Base-by-base conservation (phyloP, 2,329 filamentous ascomycete species). In the Graphilbum sp. region DNA sequence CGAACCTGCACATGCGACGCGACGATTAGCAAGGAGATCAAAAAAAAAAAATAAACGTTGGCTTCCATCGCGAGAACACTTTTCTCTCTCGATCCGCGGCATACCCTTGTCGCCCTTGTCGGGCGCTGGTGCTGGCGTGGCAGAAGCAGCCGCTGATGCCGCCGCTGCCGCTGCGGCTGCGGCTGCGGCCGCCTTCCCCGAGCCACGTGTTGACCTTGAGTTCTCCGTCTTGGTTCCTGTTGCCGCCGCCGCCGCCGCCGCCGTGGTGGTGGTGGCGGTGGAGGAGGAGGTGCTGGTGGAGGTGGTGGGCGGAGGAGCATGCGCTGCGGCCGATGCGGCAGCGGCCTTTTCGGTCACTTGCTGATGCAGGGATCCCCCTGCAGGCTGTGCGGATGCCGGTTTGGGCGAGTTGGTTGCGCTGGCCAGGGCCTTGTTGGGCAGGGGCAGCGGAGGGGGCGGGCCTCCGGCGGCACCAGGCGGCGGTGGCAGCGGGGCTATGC, bases 401-500 rank as follows among this genome's bases (percentile, higher is more conserved):
- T 61, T 69, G 2, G 71, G 71, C 12, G 70, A 74, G 49, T 62
- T 72, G 13, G 67, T 56, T 6, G 66, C 65, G 44, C 69, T 74
- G 25, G 63, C 56, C 49, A 56, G 76, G 20, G 75, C 67, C 43
- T 61, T 57, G 49, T 56, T 75, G 42, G 68, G 74, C 54, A 65
- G 54, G 47, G 63, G 57, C 34, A 62, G 59, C 41, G 65, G 59
- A 42, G 59, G 17, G 10, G 41, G 30, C 57, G 30, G 15, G 7
- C 34, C 21, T 39, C 39, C 59, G 53, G 40, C 59, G 54, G 66
- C 57, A 29, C 81, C 80, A 21, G 86, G 86, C 50, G 90, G 90
- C 44, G 90, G 88, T 39, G 90, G 90, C 52, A 96, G 66, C 31
- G 90, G 90, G 41, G 88, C 79, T 52, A 98, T 95, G 20, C 90